Base-by-base conservation (phyloP, 2,329 filamentous ascomycete species). In the Hawksworthiomyces lignivorus region DNA sequence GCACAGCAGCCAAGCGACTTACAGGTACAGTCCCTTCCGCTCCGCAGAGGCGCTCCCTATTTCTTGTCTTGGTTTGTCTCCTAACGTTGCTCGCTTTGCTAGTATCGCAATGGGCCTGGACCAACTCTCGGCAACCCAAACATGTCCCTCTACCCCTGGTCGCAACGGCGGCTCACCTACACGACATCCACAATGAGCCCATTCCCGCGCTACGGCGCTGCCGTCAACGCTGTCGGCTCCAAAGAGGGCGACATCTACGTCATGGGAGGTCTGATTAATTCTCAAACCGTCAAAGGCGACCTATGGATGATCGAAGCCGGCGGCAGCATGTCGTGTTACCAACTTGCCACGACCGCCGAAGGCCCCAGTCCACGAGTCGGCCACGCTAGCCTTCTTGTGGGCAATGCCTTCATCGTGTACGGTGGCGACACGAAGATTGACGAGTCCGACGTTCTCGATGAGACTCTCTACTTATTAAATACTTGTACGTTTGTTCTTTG, bases 361-460 rank as follows among this genome's bases (percentile, higher is more conserved):
- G 92, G 92, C 0, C 94, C 92, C 2, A 89, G 92, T 4, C 92
- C 94, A 2, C 79, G 92, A 67, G 92, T 98, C 39, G 92, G 92
- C 4, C 92, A 98, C 65, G 76, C 90, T 17, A 94, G 89, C 69
- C 70, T 98, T 55, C 73, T 98, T 14, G 92, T 98, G 41, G 94
- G 94, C 44, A 98, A 98, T 63, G 92, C 92, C 1, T 98, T 97
- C 61, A 98, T 98, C 53, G 92, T 98, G 11, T 98, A 97, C 58
- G 94, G 92, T 37, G 92, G 92, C 58, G 94, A 98, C 62, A 98
- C 92, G 39, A 98, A 98, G 64, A 84, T 95, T 59, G 88, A 96
- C 42, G 92, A 97, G 56, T 78, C 80, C 24, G 92, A 98, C 62
- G 73, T 86, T 36, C 69, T 98, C 44, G 92, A 98, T 56, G 90